phyloP scores from a whole-genome alignment of 345 rosid species.

The Erysimum cheiranthoides region DNA sequence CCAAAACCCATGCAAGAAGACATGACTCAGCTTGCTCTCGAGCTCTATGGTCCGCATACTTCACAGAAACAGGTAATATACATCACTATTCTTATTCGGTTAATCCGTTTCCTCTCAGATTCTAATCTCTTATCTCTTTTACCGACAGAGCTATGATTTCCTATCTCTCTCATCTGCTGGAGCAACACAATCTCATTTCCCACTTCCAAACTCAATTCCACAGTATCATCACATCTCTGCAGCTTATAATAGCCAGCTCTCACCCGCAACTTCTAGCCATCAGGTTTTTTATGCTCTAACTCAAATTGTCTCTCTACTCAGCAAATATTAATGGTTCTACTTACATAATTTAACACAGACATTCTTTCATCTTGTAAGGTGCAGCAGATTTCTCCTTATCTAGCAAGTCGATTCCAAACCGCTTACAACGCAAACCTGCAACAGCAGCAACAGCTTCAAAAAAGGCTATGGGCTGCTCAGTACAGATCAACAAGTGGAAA shows the following conservation, averaged over 20 bases:
- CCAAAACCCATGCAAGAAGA: conserved; percentile 36
- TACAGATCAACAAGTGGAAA: conserved; percentile 46
- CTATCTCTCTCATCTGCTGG: conserved; percentile 60
- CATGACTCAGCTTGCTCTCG: conserved; percentile 29
- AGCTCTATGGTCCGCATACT: conserved; percentile 26
- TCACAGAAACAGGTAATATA: conserved; percentile 58
- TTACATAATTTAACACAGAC: not conserved
- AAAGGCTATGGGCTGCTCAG: conserved; percentile 64
- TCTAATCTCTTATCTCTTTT: conserved; percentile 34
- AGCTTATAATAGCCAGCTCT: conserved; percentile 51
- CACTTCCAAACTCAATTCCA: conserved; percentile 47
- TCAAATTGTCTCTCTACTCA: not conserved
- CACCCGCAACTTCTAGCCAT: conserved; percentile 53
- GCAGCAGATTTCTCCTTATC: conserved; percentile 52
- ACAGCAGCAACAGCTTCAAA: conserved; percentile 51
- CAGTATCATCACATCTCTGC: conserved; percentile 47
- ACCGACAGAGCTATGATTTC: conserved; percentile 65
- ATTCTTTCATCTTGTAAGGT: conserved; percentile 49
- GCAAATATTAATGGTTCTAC: not conserved
- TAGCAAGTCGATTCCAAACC: conserved; percentile 46
- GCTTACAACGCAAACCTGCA: conserved; percentile 50
- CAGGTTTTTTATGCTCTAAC: conserved; percentile 55
- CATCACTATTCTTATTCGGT: conserved; percentile 10
- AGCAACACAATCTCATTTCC: conserved; percentile 46
- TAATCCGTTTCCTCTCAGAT: conserved; percentile 14